Base-by-base conservation (phyloP, 2,329 filamentous ascomycete species). In the Hyphodiscus sp. region DNA sequence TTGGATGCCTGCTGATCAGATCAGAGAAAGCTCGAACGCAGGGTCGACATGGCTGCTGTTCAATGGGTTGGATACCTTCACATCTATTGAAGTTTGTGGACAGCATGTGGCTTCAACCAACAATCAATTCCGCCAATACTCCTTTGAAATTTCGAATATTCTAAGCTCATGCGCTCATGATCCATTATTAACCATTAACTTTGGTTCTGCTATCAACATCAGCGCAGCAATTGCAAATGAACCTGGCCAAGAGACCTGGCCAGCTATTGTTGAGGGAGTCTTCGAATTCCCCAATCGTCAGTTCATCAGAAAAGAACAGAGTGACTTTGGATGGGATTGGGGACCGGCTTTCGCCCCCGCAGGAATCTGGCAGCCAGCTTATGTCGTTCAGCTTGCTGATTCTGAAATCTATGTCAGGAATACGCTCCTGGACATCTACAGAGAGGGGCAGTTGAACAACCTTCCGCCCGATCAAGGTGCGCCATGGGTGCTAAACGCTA, bases 271-370 rank as follows among this genome's bases (percentile, higher is more conserved):
- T 2, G 71, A 81, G 58, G 66, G 70, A 16, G 47, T 71, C 0
- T 80, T 74, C 53, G 78, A 82, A 56, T 80, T 79, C 47, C 64
- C 70, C 0, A 77, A 81, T 53, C 71, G 77, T 7, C 74, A 76
- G 63, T 82, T 78, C 56, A 76, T 83, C 38, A 73, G 81, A 29
- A 83, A 85, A 62, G 76, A 83, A 61, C 78, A 84, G 63, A 79
- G 73, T 8, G 80, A 84, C 63, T 84, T 84, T 64, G 82, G 82
- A 1, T 85, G 81, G 82, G 81, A 83, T 55, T 82, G 80, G 80
- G 79, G 79, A 10, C 79, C 79, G 10, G 78, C 77, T 0, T 82
- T 85, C 62, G 73, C 75, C n/a, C 80, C 82, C 0, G 77, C 78
- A n/a, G 82, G 82, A 2, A 77, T 81, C 7, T 86, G 81, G 82